These are phyloP conservation scores for Aspergillus costaricaensis DNA, from an alignment of 2,329 filamentous ascomycete genomes.

Conservation along the genomic window DNA sequence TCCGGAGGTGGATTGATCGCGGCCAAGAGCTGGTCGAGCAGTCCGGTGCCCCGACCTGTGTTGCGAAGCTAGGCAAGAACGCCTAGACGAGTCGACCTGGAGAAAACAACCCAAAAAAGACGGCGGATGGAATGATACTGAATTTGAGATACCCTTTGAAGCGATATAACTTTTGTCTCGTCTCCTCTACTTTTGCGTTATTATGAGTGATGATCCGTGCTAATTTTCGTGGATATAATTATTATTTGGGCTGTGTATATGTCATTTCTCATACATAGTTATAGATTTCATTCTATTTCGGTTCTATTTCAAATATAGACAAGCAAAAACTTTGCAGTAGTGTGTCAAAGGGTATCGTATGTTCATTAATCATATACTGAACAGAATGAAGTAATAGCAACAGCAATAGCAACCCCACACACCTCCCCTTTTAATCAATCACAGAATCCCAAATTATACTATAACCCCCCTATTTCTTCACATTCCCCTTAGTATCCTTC, in stretches of 20 bases:
- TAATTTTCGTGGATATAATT: background rate
- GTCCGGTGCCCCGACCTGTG: constrained; percentile 39
- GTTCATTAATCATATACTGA: constrained; percentile 10
- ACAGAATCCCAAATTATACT: background rate
- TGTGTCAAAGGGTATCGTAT: constrained; percentile 1
- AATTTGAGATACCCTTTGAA: constrained; percentile 41
- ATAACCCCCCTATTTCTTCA: background rate
- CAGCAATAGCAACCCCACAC: background rate
- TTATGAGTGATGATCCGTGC: constrained; percentile 16
- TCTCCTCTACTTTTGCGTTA: constrained; percentile 14
- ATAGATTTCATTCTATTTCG: background rate
- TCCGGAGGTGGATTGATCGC: constrained; percentile 43
- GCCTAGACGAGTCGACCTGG: background rate
- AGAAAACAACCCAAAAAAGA: constrained; percentile 10
- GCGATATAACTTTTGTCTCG: constrained; percentile 17
- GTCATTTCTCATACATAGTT: background rate
- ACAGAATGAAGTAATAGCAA: background rate
- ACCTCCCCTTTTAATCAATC: background rate
- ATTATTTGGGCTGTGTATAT: constrained; percentile 3
- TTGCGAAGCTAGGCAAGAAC: constrained; percentile 26
- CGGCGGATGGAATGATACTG: constrained; percentile 31
- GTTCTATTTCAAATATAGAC: background rate
- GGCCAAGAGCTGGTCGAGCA: constrained; percentile 44
- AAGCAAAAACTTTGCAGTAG: no score
- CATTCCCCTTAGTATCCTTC: constrained; percentile 31